Evolutionary conservation across 495 filamentous ascomycete genomes (phyloP).

Genomic region (Penicillium chermesinum): DNA sequence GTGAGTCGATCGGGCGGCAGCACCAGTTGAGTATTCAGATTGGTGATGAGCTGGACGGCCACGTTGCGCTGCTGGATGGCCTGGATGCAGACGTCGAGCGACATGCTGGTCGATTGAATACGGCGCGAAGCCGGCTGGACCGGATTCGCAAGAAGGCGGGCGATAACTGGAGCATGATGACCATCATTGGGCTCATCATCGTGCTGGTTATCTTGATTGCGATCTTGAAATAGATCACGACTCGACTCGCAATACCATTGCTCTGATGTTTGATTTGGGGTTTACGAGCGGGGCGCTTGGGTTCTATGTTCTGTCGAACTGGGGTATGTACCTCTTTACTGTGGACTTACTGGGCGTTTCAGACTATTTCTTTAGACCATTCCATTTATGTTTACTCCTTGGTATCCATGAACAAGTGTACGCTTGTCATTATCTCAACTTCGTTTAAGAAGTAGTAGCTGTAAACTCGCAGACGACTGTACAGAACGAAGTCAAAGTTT

Average conservation of each 20-base stretch:
- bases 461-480: not conserved
- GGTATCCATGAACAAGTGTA: constrained; percentile 3
- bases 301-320: constrained; percentile 3
- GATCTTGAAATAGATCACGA: constrained; percentile 58
- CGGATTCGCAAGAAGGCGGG: constrained; percentile 65
- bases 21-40: constrained; percentile 92
- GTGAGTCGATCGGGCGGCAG: constrained; percentile 83
- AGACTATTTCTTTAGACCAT: not conserved
- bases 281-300: constrained; percentile 26
- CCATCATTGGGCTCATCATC: constrained; percentile 71
- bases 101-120: constrained; percentile 67
- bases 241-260: not conserved
- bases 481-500: not conserved
- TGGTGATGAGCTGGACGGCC: constrained; percentile 89
- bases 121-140: constrained; percentile 65
- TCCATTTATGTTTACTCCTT: not conserved
- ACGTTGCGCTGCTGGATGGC: constrained; percentile 83
- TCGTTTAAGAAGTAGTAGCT: not conserved
- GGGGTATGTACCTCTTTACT: constrained; percentile 5
- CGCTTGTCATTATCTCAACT: not conserved
- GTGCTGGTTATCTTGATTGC: constrained; percentile 73
- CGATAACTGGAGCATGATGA: constrained; percentile 75
- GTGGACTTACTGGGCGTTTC: constrained; percentile 10
- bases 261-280: constrained; percentile 9
- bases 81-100: constrained; percentile 78